Base-by-base conservation (phyloP, 2,329 filamentous ascomycete species). In the Neofusicoccum cordaticola region DNA sequence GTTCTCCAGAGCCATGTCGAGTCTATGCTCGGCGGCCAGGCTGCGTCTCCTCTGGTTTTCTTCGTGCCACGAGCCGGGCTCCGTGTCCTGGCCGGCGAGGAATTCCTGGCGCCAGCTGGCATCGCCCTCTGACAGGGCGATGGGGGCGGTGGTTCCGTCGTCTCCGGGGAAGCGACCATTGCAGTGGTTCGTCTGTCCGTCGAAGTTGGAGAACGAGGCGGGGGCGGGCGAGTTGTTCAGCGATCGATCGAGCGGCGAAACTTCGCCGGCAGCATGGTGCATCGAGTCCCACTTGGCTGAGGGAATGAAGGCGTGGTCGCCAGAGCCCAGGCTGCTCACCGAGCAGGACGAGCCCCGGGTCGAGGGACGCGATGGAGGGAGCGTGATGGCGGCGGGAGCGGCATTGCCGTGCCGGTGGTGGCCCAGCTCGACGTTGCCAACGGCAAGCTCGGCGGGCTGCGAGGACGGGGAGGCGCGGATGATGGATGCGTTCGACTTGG, bases 121-220 rank as follows among this genome's bases (percentile, higher is more conserved):
- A 35, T 60, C 56, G 27, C 31, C 56, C 17, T 60, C 56, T 6
- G 56, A 60, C 42, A 60, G n/a, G 44, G 56, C 56, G 22, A 47
- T 2, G 42, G 56, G 8, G n/a, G 15, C 37, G 37, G n/a, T 27
- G 13, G n/a, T 42, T 8, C n/a, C 50, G 4, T 17, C 34, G 27
- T 52, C 34, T 17, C 7, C 50, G 27, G 27, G 27, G 27, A 31
- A 31, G 27, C 27, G 27, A 7, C 27, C 27, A 31, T 39, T 39
- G 37, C 37, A 39, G 11, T 12, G 11, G 37, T 39, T 11, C 9
- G 37, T 12, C 9, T 39, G 39, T 2, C 34, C 41, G 4, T 60
- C 41, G 27, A 60, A 60, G 27, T 13, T 60, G 31, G 42, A n/a
- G 42, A 60, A 60, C 11, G 56, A 60, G 22, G 27, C 41, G 6